Evolutionary conservation across 1,284 basidiomycete species (phyloP), one percentile per base, ranked within the genome.

Genomic region (Bjerkandera adusta): DNA sequence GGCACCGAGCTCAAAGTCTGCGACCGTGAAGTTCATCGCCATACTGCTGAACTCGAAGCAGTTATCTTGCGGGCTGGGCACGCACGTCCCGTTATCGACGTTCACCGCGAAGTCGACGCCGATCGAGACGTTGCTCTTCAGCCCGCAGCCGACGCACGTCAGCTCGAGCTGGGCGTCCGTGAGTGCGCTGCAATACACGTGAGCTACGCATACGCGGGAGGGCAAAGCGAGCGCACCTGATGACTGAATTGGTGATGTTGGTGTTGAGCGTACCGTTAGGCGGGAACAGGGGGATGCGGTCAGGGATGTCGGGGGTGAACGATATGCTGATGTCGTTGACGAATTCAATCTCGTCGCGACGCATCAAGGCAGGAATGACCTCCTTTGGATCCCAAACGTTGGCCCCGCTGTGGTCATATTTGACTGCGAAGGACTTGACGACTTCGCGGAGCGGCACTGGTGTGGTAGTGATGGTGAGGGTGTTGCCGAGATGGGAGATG

Each of bases 11-110:
- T 47, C 45, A 25, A 50, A 36, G 10, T 46, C 36, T 15, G 27
- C 44, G 3, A 50, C 21, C 1, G 49, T 50, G 21, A 50, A 37
- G 40, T 50, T 50, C 44, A 43, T 47, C 8, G 43, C 30, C 6
- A 40, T 40, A 15, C n/a, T 32, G 10, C 41, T 47, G 11, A 50
- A 18, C 4, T 35, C 36, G 39, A 50, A 46, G 36, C 49, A 50
- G n/a, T 29, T 32, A 20, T 46, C 18, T 3, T n/a, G 32, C 10
- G 39, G n/a, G n/a, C 16, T 35, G 16, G 43, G 21, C 18, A 37
- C 27, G 26, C 48, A 50, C 8, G 32, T 21, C n/a, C 26, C 16
- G 29, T 47, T 21, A 11, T 22, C 36, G 15, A 50, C 16, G 35
- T 43, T 40, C 3, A 50, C 27, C 22, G 29, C 32, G 29, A 47